These are phyloP conservation scores for Aspergillus mulundensis DNA, from an alignment of 495 filamentous ascomycete species.

Conservation along the genomic window DNA sequence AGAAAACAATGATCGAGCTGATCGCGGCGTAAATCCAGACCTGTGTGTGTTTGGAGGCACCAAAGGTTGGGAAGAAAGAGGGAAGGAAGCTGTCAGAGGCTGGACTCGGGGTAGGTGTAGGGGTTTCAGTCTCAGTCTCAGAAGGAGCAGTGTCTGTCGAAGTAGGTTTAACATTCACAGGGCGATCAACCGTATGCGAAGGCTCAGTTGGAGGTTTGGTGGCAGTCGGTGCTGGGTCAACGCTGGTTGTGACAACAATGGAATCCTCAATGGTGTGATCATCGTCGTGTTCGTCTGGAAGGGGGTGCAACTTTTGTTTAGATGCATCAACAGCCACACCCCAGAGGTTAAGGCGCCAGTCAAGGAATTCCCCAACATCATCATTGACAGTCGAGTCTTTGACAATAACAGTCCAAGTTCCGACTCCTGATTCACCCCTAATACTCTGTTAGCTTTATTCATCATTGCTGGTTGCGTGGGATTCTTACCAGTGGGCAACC, in stretches of 20 bases:
- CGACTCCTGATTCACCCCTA: constrained; percentile 85
- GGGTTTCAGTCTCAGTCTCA: constrained; percentile 21
- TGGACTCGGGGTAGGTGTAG: constrained; percentile 42
- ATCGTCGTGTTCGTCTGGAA: constrained; percentile 82
- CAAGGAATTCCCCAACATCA: constrained; percentile 69
- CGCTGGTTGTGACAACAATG: constrained; percentile 50
- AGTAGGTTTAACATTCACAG: constrained; percentile 60
- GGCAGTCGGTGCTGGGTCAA: constrained; percentile 42
- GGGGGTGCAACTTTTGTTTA: constrained; percentile 66
- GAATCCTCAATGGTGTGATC: constrained; percentile 64
- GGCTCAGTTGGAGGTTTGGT: constrained; percentile 45
- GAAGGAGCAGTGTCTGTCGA: constrained; percentile 28
- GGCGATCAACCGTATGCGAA: constrained; percentile 73
- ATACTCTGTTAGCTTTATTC: constrained; percentile 12
- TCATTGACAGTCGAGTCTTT: constrained; percentile 82
- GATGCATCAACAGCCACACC: constrained; percentile 75
- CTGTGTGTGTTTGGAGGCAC: constrained; percentile 82
- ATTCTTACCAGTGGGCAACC: constrained; percentile 84
- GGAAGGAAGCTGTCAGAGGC: constrained; percentile 63
- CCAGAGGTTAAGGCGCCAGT: constrained; percentile 95
- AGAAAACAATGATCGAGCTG: constrained; percentile 80
- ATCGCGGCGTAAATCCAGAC: constrained; percentile 92
- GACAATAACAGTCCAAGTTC: constrained; percentile 85
- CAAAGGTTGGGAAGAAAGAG: constrained; percentile 92
- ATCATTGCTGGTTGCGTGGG: not conserved